Percentiles rank a stretch among this genome's conserved stretches.
These are phyloP conservation scores for Russula dissimulans DNA, from an alignment of 768 basidiomycete genomes.

Conservation along the genomic window DNA sequence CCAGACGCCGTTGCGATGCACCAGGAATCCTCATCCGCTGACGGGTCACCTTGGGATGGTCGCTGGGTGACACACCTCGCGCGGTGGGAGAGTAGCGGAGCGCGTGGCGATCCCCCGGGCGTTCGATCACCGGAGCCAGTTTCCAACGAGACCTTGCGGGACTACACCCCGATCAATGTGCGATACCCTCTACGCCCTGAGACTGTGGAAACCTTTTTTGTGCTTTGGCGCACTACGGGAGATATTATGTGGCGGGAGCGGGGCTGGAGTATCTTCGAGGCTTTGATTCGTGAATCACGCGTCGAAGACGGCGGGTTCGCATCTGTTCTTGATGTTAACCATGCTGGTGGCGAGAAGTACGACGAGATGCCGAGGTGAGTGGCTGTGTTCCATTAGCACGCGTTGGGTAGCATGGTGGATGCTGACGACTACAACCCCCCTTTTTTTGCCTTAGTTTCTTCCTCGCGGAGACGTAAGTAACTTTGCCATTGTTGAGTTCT, in stretches of 20 bases:
- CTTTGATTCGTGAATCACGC: constrained; percentile 51
- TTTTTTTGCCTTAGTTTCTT: constrained; percentile 33
- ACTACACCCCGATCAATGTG: constrained; percentile 41
- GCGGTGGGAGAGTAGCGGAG: constrained; percentile 17
- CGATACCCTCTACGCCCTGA: constrained; percentile 58
- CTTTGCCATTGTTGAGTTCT: not conserved
- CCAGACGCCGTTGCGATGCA: constrained; percentile 46
- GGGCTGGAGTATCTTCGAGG: constrained; percentile 63
- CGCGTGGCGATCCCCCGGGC: constrained; percentile 10
- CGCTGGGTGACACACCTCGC: constrained; percentile 15
- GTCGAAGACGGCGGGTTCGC: constrained; percentile 52
- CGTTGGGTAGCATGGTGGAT: not conserved
- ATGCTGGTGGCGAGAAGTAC: constrained; percentile 24
- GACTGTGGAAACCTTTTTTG: constrained; percentile 66
- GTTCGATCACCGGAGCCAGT: not conserved
- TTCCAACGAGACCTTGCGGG: constrained; percentile 25
- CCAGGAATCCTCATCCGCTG: constrained; percentile 5
- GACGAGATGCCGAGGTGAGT: constrained; percentile 71
- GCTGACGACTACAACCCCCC: not conserved
- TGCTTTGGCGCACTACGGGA: constrained; percentile 63
- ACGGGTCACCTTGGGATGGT: constrained; percentile 5
- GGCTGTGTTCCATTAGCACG: not conserved
- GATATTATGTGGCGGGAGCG: constrained; percentile 59
- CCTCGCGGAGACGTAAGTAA: constrained; percentile 41
- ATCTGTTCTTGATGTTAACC: constrained; percentile 41